Percentiles rank a stretch among this genome's conserved stretches.
Conservation (phyloP, 306 rosid species). For the Vicia faba region DNA sequence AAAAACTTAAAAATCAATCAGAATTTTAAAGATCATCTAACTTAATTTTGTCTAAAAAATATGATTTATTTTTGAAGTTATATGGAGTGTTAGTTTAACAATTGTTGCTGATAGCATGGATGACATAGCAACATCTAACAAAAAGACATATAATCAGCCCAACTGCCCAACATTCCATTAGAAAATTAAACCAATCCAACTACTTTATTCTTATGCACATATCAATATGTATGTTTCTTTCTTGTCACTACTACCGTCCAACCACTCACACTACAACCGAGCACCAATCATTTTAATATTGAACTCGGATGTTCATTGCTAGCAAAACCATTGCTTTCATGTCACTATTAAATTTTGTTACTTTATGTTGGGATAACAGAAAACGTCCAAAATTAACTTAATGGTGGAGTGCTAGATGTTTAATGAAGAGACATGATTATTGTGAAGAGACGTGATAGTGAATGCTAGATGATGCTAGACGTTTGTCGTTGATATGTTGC, state of each 20-base stretch:
- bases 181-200: constrained; percentile 31
- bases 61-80: too few relatives aligned
- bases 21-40: too few relatives aligned
- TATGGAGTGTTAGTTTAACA: constrained; percentile 8
- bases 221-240: constrained; percentile 14
- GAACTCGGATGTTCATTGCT: not conserved
- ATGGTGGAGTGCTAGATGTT: too few relatives aligned
- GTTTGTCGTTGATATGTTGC: too few relatives aligned
- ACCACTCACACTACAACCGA: constrained; percentile 29
- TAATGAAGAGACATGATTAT: too few relatives aligned
- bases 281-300: constrained; percentile 25
- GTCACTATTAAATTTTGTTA: not conserved
- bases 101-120: constrained; percentile 11
- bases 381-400: not conserved
- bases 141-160: constrained; percentile 35
- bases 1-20: too few relatives aligned
- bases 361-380: not conserved
- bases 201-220: not conserved
- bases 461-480: too few relatives aligned
- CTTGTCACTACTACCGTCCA: constrained; percentile 33
- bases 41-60: too few relatives aligned
- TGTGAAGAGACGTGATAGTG: too few relatives aligned
- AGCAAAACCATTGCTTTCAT: not conserved
- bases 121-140: constrained; percentile 32
- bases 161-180: constrained; percentile 24